phyloP scores from a whole-genome alignment of 441 rosid species.

The Gossypium schwendimanii region DNA sequence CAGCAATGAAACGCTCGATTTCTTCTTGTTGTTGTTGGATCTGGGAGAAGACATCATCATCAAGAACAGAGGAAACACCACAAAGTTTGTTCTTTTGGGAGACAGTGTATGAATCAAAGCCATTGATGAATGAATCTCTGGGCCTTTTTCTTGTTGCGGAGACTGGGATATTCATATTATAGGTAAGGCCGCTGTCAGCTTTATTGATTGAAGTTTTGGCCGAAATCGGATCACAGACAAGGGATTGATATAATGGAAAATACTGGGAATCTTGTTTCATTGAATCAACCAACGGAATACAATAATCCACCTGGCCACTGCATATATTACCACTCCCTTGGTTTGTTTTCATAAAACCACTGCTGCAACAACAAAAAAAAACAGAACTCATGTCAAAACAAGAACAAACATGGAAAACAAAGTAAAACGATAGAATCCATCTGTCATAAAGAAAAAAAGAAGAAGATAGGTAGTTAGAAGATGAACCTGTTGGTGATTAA shows the following conservation, averaged over 20 bases:
- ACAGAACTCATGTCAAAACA: neutral
- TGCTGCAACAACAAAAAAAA: conserved; percentile 9
- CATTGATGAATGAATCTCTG: conserved; percentile 25
- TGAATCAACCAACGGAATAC: conserved; percentile 14
- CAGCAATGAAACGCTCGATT: conserved; percentile 28
- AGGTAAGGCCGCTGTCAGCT: conserved; percentile 38
- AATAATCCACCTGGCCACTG: conserved; percentile 27
- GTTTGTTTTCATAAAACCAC: conserved; percentile 27
- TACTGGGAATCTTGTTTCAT: conserved; percentile 17
- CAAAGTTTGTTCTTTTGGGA: conserved; percentile 21
- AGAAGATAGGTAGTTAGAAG: neutral
- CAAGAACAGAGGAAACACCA: conserved; percentile 24
- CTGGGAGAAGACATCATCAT: conserved; percentile 28
- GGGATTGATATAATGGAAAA: conserved; percentile 22
- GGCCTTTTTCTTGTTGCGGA: conserved; percentile 27
- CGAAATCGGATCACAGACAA: conserved; percentile 22
- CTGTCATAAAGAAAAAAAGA: too few relatives aligned
- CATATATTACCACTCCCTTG: conserved; percentile 19
- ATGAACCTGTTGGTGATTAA: conserved; percentile 26
- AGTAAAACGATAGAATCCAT: neutral
- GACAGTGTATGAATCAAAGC: conserved; percentile 10
- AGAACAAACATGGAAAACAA: neutral
- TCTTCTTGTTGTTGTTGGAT: conserved; percentile 39
- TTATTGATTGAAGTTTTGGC: conserved; percentile 24
- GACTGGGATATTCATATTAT: conserved; percentile 22